Base-by-base conservation (phyloP, 225 moss, liverwort and hornwort genomes). In the Antitrichia curtipendula region DNA sequence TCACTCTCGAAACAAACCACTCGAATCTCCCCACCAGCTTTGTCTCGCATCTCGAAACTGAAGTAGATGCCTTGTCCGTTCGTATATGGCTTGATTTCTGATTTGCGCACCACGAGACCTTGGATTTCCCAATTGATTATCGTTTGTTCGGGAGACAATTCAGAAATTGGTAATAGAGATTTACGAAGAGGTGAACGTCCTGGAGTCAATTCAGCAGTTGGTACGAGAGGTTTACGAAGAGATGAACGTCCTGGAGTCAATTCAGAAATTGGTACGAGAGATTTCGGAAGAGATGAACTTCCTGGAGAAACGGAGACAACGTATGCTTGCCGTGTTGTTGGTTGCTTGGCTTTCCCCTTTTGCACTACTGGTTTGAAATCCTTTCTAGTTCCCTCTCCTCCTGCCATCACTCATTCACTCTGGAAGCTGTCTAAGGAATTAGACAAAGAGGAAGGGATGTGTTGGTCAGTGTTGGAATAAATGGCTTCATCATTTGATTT, bases 11-110 rank as follows among this genome's bases (percentile, higher is more conserved):
- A 83, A 29, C 69, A 53, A 10, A 83, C 41, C 41, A 83, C 83
- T 2, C 56, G 56, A 40, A 83, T 69, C 83, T 69, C 69, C 14
- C 56, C 54, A 32, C 54, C 83, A 7, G 20, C 54, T 53, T 41
- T 0, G 41, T 83, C 83, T 8, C 31, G 53, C 56, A 83, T 83
- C 56, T 83, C 56, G 0, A 70, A 83, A 31, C 9, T 25, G 69
- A 83, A 83, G 83, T 40, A 83, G 6, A 4, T 4, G 38, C 69
- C 41, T 1, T 3, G 1, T 13, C 36, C 25, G 0, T 5, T 31
- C 4, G 0, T 4, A 4, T 29, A 41, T 6, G 54, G 2, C 54
- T 15, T 25, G 3, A 38, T 7, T 1, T 38, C 41, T 4, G 68
- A 56, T 70, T 56, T 70, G 56, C 41, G 1, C 54, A 54, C 22